Evolutionary conservation across 768 basidiomycete genomes (phyloP).

Genomic region (Lactarius evosmus): DNA sequence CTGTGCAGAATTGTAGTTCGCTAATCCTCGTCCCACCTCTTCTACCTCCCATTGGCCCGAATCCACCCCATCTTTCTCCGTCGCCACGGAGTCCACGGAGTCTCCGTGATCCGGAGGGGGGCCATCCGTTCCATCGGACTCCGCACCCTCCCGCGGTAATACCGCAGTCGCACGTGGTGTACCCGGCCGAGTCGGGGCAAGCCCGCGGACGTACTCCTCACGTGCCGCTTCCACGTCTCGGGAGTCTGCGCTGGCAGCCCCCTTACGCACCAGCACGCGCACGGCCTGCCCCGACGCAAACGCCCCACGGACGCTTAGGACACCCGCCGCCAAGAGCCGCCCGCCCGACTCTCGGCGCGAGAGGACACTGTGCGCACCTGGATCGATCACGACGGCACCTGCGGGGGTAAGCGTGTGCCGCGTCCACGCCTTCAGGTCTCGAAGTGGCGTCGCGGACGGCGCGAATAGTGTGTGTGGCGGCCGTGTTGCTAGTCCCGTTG

Average conservation of each 20-base stretch:
- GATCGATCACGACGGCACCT: conserved; percentile 84
- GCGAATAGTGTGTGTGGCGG: conserved; percentile 90
- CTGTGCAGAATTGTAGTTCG: conserved; percentile 94
- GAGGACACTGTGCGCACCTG: conserved; percentile 84
- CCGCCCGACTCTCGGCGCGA: conserved; percentile 86
- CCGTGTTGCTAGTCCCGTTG: conserved; percentile 36
- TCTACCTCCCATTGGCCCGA: conserved; percentile 62
- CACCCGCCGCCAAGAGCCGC: conserved; percentile 87
- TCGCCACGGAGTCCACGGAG: conserved; percentile 24
- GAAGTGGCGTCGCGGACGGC: conserved; percentile 64
- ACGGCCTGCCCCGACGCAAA: conserved; percentile 97
- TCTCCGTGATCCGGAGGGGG: conserved; percentile 30
- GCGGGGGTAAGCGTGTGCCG: conserved; percentile 90
- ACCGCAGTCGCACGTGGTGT: conserved; percentile 46
- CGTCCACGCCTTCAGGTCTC: conserved; percentile 94
- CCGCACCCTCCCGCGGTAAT: not conserved
- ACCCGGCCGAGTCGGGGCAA: conserved; percentile 49
- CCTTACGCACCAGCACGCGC: conserved; percentile 60
- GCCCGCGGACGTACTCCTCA: conserved; percentile 38
- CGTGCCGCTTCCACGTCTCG: conserved; percentile 20
- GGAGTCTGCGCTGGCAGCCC: conserved; percentile 29
- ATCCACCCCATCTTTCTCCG: conserved; percentile 35
- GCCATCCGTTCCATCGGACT: conserved; percentile 27
- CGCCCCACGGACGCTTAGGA: conserved; percentile 77
- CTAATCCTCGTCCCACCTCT: conserved; percentile 91